Percentiles rank a stretch among this genome's conserved stretches.
These are phyloP conservation scores for Colletotrichum sp. DNA, from an alignment of 2,329 filamentous ascomycete species.

Conservation along the genomic window DNA sequence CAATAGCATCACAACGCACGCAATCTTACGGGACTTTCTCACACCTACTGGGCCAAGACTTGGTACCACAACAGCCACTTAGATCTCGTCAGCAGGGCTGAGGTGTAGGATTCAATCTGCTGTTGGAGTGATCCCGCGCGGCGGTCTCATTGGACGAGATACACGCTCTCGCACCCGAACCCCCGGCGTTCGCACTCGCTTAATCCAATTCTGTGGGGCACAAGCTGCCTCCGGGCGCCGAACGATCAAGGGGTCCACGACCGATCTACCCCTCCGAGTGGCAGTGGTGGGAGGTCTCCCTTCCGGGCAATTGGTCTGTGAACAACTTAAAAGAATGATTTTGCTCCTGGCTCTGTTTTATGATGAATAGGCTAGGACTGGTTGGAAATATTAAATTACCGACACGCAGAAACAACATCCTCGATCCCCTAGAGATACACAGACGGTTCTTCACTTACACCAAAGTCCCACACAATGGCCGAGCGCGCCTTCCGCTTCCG, in stretches of 20 bases:
- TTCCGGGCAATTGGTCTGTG: neutral
- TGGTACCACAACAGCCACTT: neutral
- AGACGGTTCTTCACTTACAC: neutral
- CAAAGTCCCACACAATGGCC: neutral
- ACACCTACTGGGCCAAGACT: neutral
- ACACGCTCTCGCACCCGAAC: neutral
- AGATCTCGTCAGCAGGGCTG: neutral
- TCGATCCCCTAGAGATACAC: neutral
- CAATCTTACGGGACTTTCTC: neutral
- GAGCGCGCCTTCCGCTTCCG: neutral
- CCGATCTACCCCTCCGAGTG: neutral
- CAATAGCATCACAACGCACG: neutral
- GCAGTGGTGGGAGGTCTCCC: neutral
- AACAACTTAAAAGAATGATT: neutral
- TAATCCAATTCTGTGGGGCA: neutral
- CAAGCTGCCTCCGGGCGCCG: neutral
- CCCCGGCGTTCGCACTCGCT: neutral
- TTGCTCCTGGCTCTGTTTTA: no score
- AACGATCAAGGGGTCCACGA: neutral
- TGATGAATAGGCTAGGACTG: accelerated
- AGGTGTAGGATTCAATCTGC: neutral
- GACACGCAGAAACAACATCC: accelerated
- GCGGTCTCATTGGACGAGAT: neutral
- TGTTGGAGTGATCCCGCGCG: neutral
- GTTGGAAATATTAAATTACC: accelerated